Evolutionary conservation across 768 basidiomycete genomes (phyloP).

Genomic region (Gyrodon lividus): DNA sequence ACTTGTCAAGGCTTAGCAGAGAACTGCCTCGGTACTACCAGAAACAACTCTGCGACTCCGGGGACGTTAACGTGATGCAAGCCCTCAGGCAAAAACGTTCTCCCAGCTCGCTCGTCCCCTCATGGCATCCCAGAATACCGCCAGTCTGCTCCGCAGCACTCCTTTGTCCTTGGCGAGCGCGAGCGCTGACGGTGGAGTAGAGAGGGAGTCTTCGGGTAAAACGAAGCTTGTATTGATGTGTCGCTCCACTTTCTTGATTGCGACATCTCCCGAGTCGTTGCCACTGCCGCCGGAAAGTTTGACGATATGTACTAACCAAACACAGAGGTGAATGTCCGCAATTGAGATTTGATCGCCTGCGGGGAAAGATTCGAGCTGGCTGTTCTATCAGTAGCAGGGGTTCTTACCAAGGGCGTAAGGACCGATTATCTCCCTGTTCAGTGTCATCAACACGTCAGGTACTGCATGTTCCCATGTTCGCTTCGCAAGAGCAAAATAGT

Average conservation of each 20-base stretch:
- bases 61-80: not conserved
- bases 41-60: not conserved
- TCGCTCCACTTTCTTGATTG: slow-evolving; percentile 50
- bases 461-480: slow-evolving; percentile 54
- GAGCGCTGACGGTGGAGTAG: slow-evolving; percentile 1
- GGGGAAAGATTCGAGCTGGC: not conserved
- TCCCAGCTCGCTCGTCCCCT: slow-evolving; percentile 69
- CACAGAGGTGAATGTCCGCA: slow-evolving; percentile 77
- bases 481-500: slow-evolving; percentile 50
- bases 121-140: slow-evolving; percentile 70
- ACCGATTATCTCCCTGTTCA: slow-evolving; percentile 60
- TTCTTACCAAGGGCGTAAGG: slow-evolving; percentile 63
- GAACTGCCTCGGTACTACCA: not conserved
- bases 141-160: slow-evolving; percentile 51
- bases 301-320: slow-evolving; percentile 68
- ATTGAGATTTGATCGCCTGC: slow-evolving; percentile 81
- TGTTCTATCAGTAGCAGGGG: not conserved
- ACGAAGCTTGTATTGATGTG: slow-evolving; percentile 47
- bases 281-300: slow-evolving; percentile 52
- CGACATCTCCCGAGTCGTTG: slow-evolving; percentile 50
- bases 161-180: slow-evolving; percentile 24
- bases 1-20: no score
- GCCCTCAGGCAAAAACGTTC: slow-evolving; percentile 45
- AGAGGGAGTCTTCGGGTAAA: slow-evolving; percentile 43
- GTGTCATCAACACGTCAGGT: slow-evolving; percentile 41